Conservation (phyloP, 2,329 filamentous ascomycete genomes). For the Sporothrix pseudoabietina region DNA sequence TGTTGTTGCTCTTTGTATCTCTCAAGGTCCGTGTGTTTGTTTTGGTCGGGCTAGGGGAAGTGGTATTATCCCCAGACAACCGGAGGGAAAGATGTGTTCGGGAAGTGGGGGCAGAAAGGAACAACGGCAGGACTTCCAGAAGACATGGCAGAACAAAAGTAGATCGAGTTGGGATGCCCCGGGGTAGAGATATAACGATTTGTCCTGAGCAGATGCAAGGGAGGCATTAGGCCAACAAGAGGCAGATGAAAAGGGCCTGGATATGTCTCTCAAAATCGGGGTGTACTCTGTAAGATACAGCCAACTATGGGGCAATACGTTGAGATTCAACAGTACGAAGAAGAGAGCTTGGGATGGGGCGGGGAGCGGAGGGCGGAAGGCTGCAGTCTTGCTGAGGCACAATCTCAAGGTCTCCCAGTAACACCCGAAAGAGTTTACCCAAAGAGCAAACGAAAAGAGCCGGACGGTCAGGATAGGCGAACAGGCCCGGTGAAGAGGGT, state of each 20-base stretch:
- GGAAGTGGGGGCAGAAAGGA: neutral
- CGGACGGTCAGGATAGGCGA: slow-evolving; percentile 9
- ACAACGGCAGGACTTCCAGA: slow-evolving; percentile 5
- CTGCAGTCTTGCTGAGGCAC: neutral
- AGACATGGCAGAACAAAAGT: neutral
- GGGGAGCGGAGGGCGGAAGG: neutral
- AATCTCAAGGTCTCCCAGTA: neutral
- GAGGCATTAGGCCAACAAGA: neutral
- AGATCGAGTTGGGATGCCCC: neutral
- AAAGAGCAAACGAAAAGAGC: neutral
- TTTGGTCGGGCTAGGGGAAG: slow-evolving; percentile 6
- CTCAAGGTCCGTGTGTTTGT: neutral
- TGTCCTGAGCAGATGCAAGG: neutral
- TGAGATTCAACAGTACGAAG: neutral
- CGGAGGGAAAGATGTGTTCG: neutral
- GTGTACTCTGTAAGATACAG: neutral
- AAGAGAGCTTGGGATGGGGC: neutral
- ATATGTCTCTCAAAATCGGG: neutral
- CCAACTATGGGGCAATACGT: neutral
- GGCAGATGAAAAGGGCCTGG: neutral
- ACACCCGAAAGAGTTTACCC: neutral
- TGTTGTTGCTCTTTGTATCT: neutral
- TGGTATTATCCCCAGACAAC: slow-evolving; percentile 9
- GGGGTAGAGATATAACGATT: neutral
- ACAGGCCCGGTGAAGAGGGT: slow-evolving; percentile 1